Evolutionary conservation across 2,329 filamentous ascomycete species (phyloP).

Genomic region (Meredithiella fracta): DNA sequence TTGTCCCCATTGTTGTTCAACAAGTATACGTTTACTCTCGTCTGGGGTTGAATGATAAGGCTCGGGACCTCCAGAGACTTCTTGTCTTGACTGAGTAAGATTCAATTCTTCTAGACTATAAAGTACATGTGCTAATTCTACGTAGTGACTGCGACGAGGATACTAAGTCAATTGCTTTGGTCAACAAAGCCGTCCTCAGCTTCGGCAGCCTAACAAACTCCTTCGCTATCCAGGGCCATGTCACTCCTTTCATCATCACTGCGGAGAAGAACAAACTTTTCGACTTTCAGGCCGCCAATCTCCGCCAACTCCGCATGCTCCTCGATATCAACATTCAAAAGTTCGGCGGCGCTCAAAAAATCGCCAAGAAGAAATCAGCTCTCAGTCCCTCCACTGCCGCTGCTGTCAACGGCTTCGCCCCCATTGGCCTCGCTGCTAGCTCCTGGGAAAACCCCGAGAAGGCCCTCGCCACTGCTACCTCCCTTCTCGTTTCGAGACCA

Average conservation of each 20-base stretch:
- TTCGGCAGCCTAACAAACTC: conserved; percentile 37
- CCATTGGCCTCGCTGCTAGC: conserved; percentile 11
- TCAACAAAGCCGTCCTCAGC: conserved; percentile 38
- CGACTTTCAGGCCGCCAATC: conserved; percentile 39
- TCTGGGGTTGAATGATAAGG: conserved; percentile 49
- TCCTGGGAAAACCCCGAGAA: conserved; percentile 8
- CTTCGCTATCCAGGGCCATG: conserved; percentile 47
- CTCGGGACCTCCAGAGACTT: conserved; percentile 43
- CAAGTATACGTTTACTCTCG: conserved; percentile 55
- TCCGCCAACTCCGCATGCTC: conserved; percentile 43
- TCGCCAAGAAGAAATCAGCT: conserved; percentile 4
- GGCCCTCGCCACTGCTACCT: conserved; percentile 7
- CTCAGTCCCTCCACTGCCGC: conserved; percentile 1
- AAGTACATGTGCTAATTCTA: neutral
- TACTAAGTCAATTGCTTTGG: conserved; percentile 47
- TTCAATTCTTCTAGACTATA: neutral
- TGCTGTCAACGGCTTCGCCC: conserved; percentile 10
- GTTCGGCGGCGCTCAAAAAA: conserved; percentile 21
- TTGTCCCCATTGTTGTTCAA: conserved; percentile 61
- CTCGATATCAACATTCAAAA: conserved; percentile 48
- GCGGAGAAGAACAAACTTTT: conserved; percentile 50
- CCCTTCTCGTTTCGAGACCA: conserved; percentile 10
- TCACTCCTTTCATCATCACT: conserved; percentile 36
- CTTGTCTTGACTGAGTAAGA: conserved; percentile 46
- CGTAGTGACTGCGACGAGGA: conserved; percentile 49